Percentiles rank a stretch among this genome's conserved stretches.
Evolutionary conservation across 2,329 filamentous ascomycete genomes (phyloP).

Genomic region (Dothideomycetes sp.): DNA sequence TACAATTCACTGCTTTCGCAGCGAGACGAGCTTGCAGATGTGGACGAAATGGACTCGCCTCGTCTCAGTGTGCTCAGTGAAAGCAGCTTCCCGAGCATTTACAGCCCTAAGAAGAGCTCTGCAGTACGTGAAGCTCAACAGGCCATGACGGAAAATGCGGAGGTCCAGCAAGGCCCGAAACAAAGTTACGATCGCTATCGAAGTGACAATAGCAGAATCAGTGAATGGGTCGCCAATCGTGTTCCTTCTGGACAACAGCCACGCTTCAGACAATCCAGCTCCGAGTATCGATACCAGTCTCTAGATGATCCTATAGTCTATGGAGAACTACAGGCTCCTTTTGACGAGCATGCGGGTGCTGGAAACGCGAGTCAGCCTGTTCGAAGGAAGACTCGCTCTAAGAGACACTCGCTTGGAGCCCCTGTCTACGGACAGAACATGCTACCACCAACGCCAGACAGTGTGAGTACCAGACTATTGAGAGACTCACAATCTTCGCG

Average conservation of each 20-base stretch:
- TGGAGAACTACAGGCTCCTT: background rate
- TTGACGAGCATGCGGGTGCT: background rate
- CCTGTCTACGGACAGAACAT: conserved; percentile 17
- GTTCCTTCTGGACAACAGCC: background rate
- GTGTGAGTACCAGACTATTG: conserved; percentile 21
- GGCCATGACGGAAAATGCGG: background rate
- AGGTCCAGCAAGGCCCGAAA: background rate
- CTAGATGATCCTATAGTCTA: background rate
- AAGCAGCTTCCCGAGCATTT: conserved; percentile 26
- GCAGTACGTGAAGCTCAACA: background rate
- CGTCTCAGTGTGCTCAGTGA: conserved; percentile 25
- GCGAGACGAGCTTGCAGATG: conserved; percentile 15
- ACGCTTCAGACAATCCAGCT: background rate
- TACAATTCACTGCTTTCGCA: conserved; percentile 23
- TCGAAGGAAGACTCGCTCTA: background rate
- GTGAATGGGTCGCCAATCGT: background rate
- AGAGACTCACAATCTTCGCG: conserved; percentile 18
- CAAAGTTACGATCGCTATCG: background rate
- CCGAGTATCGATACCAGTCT: background rate
- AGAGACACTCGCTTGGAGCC: conserved; percentile 8
- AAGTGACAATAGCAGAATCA: background rate
- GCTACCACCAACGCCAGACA: conserved; percentile 23
- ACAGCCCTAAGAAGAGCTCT: conserved; percentile 19
- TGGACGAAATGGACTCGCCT: conserved; percentile 20
- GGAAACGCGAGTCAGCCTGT: no score